Base-by-base conservation (phyloP, 768 basidiomycete species). In the Phylloporus arenicola region DNA sequence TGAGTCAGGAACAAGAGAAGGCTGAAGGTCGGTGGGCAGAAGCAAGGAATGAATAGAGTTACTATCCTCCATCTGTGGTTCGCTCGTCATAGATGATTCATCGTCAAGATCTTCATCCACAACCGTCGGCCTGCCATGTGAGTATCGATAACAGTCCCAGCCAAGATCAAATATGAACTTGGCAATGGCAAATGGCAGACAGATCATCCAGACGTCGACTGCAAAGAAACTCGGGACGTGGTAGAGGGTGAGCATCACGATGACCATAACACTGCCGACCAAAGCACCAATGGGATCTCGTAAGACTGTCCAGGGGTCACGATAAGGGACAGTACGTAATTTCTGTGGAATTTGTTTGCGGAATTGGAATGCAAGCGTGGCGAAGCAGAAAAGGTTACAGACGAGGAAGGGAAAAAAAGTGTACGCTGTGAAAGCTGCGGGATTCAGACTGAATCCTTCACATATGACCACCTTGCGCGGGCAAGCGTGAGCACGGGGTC, bases 121-220 rank as follows among this genome's bases (percentile, higher is more conserved):
- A 2, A 54, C n/a, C 52, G 59, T 59, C 3, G 49, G 51, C 6
- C 64, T 65, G 13, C 57, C 45, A n/a, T 59, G 67, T 0, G 54
- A 54, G 54, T 63, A 71, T 19, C 75, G 71, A 61, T 78, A 80
- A 57, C 77, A 69, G 61, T 84, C 82, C 80, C 81, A 78, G 39
- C 62, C 61, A 24, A 79, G 38, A 61, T 97, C 92, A 43, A 84
- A 81, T 6, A 78, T 31, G 33, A 93, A 75, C 68, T 92, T 92
- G 47, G 79, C 64, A 0, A 75, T 63, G 0, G 90, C 92, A 42
- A 91, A 91, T 0, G 94, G 91, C 11, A 91, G 75, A 4, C 81
- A 87, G 42, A 95, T 86, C 68, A 77, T 81, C 87, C 88, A 92
- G 3, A 90, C 87, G 46, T 90, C 85, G 16, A 90, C 73, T 41